phyloP scores from a whole-genome alignment of 1,284 basidiomycete species.

The Uromyces viciae-fabae region DNA sequence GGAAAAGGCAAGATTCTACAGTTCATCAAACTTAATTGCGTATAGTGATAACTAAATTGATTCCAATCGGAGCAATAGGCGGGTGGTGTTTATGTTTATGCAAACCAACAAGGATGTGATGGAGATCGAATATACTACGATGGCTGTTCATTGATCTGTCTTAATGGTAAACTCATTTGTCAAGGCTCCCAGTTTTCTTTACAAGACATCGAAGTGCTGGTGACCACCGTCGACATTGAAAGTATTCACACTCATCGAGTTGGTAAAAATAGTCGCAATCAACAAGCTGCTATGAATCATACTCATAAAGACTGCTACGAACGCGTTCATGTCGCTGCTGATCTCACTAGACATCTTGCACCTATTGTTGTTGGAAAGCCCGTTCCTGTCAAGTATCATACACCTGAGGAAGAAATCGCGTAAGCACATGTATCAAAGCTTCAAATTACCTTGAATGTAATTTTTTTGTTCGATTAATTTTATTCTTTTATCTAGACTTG shows the following conservation, averaged over 20 bases:
- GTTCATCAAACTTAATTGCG: not conserved
- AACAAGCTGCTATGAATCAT: slow-evolving; percentile 17
- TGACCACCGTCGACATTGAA: slow-evolving; percentile 34
- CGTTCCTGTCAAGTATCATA: slow-evolving; percentile 23
- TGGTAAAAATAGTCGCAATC: slow-evolving; percentile 30
- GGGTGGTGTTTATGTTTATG: slow-evolving; percentile 41
- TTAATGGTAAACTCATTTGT: slow-evolving; percentile 38
- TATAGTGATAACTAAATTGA: not conserved
- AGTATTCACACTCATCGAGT: slow-evolving; percentile 27
- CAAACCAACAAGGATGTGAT: slow-evolving; percentile 44
- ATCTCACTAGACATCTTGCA: slow-evolving; percentile 8
- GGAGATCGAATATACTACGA: slow-evolving; percentile 44
- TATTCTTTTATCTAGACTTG: slow-evolving; percentile 24
- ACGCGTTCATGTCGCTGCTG: slow-evolving; percentile 16
- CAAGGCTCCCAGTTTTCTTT: slow-evolving; percentile 45
- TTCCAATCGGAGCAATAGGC: slow-evolving; percentile 7
- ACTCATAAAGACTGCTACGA: not conserved
- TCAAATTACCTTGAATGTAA: not conserved
- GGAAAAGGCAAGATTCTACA: slow-evolving; percentile 1
- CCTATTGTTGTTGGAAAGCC: not conserved
- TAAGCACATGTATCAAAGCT: not conserved
- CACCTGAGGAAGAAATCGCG: slow-evolving; percentile 44
- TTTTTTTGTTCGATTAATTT: not conserved
- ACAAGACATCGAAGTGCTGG: slow-evolving; percentile 39
- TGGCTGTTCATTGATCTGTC: slow-evolving; percentile 38